Base-by-base conservation (phyloP, 768 basidiomycete species). In the Tubosaeta sp. region DNA sequence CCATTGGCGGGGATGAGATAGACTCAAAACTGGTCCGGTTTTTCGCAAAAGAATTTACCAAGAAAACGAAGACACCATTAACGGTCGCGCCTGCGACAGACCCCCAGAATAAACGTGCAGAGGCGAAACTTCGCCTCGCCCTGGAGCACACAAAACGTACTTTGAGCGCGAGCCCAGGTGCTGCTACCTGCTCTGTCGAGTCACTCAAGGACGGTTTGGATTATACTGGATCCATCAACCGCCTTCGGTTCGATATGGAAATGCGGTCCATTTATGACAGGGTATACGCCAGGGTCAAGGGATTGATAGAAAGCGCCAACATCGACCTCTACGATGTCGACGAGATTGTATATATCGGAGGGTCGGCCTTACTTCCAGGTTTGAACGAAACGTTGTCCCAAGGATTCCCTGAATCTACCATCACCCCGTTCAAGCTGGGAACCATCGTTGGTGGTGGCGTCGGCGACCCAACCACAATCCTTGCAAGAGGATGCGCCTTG, bases 121-220 rank as follows among this genome's bases (percentile, higher is more conserved):
- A 92, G 62, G 90, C 92, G n/a, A 95, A 94, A 65, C 82, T 99
- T 24, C 81, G 87, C 10, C 82, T 98, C 19, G 92, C 94, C 7
- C 82, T 96, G 49, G 94, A 97, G 65, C 87, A 93, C 66, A 95
- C 93, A 25, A 99, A 97, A 72, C 84, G 94, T 57, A 93, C 92
- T 0, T 77, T 98, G 57, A 86, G 84, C 46, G 94, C 95, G 0
- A 87, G 86, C 4, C 80, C 86, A 3, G 87, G 87, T 13, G 90
- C 93, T 1, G 94, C 92, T 2, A 89, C 90, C 1, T 91, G 92
- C 70, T 87, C 89, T 14, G 89, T 99, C 57, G 94, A 96, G 70
- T 90, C 88, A 0, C 79, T 99, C 59, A 95, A 94, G 68, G 94
- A 95, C 51, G 95, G 94, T 1, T 65, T 90, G 32, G 95, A 99